phyloP scores from a whole-genome alignment of 2,329 filamentous ascomycete species.

The Pochonia chlamydosporia region DNA sequence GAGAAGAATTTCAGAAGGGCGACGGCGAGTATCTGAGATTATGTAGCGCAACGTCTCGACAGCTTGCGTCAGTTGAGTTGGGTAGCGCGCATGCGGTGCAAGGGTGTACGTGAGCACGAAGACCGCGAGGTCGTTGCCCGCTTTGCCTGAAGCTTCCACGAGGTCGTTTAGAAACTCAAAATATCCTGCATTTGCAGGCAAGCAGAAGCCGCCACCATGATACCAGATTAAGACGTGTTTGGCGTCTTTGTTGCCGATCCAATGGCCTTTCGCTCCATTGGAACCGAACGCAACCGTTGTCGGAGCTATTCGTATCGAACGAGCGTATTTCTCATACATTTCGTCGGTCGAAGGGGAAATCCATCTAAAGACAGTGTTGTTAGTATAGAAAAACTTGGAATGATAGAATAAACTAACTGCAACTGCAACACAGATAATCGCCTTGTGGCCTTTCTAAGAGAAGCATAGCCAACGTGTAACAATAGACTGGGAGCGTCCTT shows the following conservation, averaged over 20 bases:
- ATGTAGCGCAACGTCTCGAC: constrained; percentile 13
- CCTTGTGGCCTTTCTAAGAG: constrained; percentile 8
- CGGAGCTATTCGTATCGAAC: constrained; percentile 1
- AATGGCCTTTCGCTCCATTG: constrained; percentile 12
- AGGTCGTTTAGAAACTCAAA: constrained; percentile 10
- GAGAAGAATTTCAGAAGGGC: constrained; percentile 7
- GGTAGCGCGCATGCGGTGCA: constrained; percentile 10
- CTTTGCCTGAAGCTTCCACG: constrained; percentile 6
- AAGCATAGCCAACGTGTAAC: constrained; percentile 12
- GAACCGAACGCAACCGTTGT: constrained; percentile 10
- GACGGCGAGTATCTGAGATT: constrained; percentile 2
- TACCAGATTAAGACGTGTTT: constrained; percentile 13
- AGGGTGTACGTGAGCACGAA: constrained; percentile 12
- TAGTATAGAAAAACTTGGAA: no score
- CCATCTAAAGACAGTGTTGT: no score
- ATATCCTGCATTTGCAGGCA: constrained; percentile 11
- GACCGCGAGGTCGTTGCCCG: constrained; percentile 11
- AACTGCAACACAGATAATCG: constrained; percentile 11
- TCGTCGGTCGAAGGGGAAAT: constrained; percentile 9
- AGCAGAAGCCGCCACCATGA: constrained; percentile 15
- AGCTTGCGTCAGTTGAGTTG: constrained; percentile 13
- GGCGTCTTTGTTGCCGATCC: constrained; percentile 13
- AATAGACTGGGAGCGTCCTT: constrained; percentile 10
- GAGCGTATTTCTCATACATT: constrained; percentile 10
- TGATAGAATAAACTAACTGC: no score